Percentiles rank a stretch among this genome's conserved stretches.
These are phyloP conservation scores for Halophytophthora polymorphica DNA, from an alignment of 352 stramenopile genomes.

Conservation along the genomic window DNA sequence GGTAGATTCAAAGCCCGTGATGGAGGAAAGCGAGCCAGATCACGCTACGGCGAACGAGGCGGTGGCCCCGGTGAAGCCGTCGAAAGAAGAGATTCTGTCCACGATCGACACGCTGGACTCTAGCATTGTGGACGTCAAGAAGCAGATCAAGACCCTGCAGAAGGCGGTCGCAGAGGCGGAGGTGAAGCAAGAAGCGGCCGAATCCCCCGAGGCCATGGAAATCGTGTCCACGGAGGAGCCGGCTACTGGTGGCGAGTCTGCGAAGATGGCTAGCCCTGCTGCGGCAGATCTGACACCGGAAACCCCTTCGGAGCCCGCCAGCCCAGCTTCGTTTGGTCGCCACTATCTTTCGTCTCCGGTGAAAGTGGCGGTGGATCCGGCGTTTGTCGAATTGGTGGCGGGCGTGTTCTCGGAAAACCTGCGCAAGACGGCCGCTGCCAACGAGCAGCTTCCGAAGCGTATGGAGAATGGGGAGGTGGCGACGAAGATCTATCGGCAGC, in stretches of 20 bases:
- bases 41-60: background rate
- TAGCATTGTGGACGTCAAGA: constrained; percentile 62
- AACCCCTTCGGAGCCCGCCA: constrained; percentile 1
- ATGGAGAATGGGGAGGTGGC: constrained; percentile 38
- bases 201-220: constrained; percentile 29
- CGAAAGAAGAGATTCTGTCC: constrained; percentile 79
- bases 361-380: constrained; percentile 61
- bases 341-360: constrained; percentile 15
- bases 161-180: constrained; percentile 40
- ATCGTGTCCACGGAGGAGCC: constrained; percentile 25
- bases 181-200: constrained; percentile 48
- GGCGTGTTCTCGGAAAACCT: constrained; percentile 67
- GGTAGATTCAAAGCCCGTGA: background rate
- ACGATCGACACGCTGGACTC: constrained; percentile 78
- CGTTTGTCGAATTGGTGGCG: constrained; percentile 59
- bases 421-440: constrained; percentile 43
- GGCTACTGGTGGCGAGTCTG: background rate
- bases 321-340: constrained; percentile 1
- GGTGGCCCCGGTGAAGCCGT: constrained; percentile 20
- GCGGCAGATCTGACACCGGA: background rate
- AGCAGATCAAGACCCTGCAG: constrained; percentile 61
- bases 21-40: constrained; percentile 7
- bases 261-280: constrained; percentile 1
- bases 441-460: constrained; percentile 55
- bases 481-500: constrained; percentile 69